Evolutionary conservation across 192 early-diverging fungal genomes (phyloP).

Genomic region (Linnemannia elongata): DNA sequence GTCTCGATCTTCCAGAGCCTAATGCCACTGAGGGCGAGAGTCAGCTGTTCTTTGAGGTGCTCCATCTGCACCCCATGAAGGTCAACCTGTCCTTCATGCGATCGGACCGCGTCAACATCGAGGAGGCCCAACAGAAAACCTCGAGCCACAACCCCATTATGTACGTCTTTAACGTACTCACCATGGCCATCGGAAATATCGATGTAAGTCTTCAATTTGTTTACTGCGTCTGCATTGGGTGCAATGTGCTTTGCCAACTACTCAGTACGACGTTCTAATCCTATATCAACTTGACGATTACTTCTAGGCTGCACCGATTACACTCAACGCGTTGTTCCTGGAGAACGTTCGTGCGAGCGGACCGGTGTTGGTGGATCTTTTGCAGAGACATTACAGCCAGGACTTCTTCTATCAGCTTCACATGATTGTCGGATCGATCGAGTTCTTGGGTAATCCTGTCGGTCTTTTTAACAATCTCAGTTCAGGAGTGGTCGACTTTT

Average conservation of each 20-base stretch:
- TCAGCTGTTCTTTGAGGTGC: slow-evolving; percentile 93
- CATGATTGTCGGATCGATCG: slow-evolving; percentile 93
- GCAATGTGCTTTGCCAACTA: neutral
- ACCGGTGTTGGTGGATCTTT: slow-evolving; percentile 80
- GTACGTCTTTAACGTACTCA: slow-evolving; percentile 89
- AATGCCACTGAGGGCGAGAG: slow-evolving; percentile 74
- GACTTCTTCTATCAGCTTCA: slow-evolving; percentile 91
- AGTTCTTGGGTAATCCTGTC: slow-evolving; percentile 98
- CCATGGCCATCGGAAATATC: slow-evolving; percentile 98
- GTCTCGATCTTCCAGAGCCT: slow-evolving; percentile 79
- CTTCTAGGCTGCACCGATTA: slow-evolving; percentile 84
- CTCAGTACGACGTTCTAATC: neutral
- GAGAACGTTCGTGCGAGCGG: slow-evolving; percentile 90
- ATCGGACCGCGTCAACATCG: slow-evolving; percentile 76
- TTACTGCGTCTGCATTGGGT: neutral
- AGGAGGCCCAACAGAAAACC: slow-evolving; percentile 66
- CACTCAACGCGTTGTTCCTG: slow-evolving; percentile 89
- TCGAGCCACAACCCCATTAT: slow-evolving; percentile 64
- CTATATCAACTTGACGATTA: neutral
- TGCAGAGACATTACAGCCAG: slow-evolving; percentile 90
- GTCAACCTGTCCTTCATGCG: slow-evolving; percentile 96
- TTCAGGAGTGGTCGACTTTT: slow-evolving; percentile 95
- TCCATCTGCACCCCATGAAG: slow-evolving; percentile 95
- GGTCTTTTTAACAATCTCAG: slow-evolving; percentile 96
- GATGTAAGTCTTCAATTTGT: slow-evolving; percentile 69